Conservation (phyloP, 1,284 basidiomycete species). For the Cutaneotrichosporon cyanovorans region DNA sequence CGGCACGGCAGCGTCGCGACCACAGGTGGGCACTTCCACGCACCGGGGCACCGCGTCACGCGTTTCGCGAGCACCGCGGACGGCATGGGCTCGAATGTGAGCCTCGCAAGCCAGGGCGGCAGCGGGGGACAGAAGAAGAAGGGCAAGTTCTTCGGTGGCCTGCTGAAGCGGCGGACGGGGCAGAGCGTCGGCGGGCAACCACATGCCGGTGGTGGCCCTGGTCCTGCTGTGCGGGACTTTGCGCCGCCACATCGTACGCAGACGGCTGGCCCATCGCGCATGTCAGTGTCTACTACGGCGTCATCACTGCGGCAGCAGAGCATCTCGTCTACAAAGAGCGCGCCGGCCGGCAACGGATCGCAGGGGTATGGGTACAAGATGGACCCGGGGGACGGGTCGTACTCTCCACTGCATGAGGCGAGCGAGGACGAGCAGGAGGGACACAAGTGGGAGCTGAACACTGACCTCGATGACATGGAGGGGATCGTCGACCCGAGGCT, state of each 20-base stretch:
- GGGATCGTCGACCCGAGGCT: slow-evolving; percentile 63
- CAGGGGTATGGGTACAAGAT: slow-evolving; percentile 5
- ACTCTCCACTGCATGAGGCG: slow-evolving; percentile 33
- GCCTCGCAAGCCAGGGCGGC: no score
- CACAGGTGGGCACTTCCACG: background rate
- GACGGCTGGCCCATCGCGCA: background rate
- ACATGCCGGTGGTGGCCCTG: no score
- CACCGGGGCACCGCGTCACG: slow-evolving; percentile 10
- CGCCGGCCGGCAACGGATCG: background rate
- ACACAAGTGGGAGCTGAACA: slow-evolving; percentile 56
- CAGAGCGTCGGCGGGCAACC: slow-evolving; percentile 1
- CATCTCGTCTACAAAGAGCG: slow-evolving; percentile 2
- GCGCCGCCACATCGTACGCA: background rate
- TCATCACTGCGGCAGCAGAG: slow-evolving; percentile 5
- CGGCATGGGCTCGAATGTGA: slow-evolving; percentile 8
- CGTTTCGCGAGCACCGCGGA: slow-evolving; percentile 24
- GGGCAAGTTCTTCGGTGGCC: slow-evolving; percentile 27
- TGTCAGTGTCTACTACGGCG: slow-evolving; percentile 4
- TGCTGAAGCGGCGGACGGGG: slow-evolving; percentile 4
- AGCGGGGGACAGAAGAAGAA: slow-evolving; percentile 41
- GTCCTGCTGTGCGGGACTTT: background rate
- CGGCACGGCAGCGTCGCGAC: background rate
- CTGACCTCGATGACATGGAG: slow-evolving; percentile 71
- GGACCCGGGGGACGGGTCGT: slow-evolving; percentile 1
- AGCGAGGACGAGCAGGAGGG: slow-evolving; percentile 7